phyloP scores from a whole-genome alignment of 345 rosid species.

The Salix caprea region DNA sequence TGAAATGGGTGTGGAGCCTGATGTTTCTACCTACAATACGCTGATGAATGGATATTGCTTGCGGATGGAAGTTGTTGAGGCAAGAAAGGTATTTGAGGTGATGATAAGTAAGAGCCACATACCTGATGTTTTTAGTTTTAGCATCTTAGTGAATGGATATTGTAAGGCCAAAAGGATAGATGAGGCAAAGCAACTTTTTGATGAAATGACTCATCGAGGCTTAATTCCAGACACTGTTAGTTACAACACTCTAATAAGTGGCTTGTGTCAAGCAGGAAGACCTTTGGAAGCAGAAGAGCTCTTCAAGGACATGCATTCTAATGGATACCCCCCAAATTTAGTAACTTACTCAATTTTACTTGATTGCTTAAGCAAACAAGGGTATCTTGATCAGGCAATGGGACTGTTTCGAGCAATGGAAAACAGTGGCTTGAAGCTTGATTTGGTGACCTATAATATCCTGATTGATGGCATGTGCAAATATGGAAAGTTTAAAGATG shows the following conservation, averaged over 20 bases:
- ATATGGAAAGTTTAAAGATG: neutral
- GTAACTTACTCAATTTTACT: neutral
- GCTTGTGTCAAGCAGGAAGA: neutral
- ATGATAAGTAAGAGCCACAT: neutral
- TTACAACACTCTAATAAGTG: too few species aligned
- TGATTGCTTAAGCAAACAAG: neutral
- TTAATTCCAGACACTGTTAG: neutral
- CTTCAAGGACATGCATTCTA: too few species aligned
- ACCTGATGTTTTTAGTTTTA: neutral
- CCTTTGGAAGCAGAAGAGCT: neutral
- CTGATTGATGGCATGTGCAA: conserved; percentile 5
- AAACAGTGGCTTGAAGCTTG: neutral
- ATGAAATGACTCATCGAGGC: neutral
- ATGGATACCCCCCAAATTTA: too few species aligned
- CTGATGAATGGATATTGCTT: too few species aligned
- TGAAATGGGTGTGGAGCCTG: neutral
- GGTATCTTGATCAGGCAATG: neutral
- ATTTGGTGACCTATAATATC: neutral
- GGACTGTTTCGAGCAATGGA: neutral
- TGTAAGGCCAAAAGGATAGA: too few species aligned
- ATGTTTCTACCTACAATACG: too few species aligned
- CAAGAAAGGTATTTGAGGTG: too few species aligned
- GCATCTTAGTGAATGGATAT: too few species aligned
- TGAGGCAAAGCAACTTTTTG: neutral
- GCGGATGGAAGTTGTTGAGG: too few species aligned